Conservation (phyloP, 2,329 filamentous ascomycete genomes). For the Penicillium crustosum region DNA sequence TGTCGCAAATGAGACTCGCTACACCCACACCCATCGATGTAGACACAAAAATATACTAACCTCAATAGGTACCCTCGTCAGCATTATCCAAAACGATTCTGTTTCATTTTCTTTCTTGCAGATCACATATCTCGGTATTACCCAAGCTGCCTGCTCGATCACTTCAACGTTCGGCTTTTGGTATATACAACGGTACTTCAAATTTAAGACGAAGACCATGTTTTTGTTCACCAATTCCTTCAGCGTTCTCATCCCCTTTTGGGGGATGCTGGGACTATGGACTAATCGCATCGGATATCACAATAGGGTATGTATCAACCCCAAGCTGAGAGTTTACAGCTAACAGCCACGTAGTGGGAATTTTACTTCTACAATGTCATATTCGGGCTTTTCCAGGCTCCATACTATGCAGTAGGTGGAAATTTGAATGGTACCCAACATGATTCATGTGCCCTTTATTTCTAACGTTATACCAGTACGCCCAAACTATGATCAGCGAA, state of each 20-base stretch:
- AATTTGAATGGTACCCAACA: background rate
- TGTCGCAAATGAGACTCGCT: background rate
- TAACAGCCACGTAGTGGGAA: slow-evolving; percentile 34
- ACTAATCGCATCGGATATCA: slow-evolving; percentile 43
- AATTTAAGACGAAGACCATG: slow-evolving; percentile 44
- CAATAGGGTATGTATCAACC: slow-evolving; percentile 28
- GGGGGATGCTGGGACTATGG: slow-evolving; percentile 47
- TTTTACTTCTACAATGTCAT: slow-evolving; percentile 48
- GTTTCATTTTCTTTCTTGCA: slow-evolving; percentile 45
- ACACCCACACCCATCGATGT: too few relatives aligned
- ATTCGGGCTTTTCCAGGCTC: slow-evolving; percentile 46
- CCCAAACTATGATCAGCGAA: slow-evolving; percentile 48
- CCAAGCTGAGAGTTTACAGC: background rate
- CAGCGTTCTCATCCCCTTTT: slow-evolving; percentile 43
- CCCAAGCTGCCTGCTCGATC: slow-evolving; percentile 41
- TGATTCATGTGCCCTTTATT: background rate
- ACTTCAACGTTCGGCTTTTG: slow-evolving; percentile 44
- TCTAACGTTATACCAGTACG: slow-evolving; percentile 29
- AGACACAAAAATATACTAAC: background rate
- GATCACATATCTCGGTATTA: slow-evolving; percentile 44
- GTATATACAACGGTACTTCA: slow-evolving; percentile 46
- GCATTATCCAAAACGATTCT: slow-evolving; percentile 44
- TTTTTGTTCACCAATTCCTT: slow-evolving; percentile 46
- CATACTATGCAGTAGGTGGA: slow-evolving; percentile 41
- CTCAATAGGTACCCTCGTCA: slow-evolving; percentile 34